Evolutionary conservation across 495 filamentous ascomycete genomes (phyloP), one percentile per base, ranked within the genome.

Genomic region (Lophiotrema nucula): DNA sequence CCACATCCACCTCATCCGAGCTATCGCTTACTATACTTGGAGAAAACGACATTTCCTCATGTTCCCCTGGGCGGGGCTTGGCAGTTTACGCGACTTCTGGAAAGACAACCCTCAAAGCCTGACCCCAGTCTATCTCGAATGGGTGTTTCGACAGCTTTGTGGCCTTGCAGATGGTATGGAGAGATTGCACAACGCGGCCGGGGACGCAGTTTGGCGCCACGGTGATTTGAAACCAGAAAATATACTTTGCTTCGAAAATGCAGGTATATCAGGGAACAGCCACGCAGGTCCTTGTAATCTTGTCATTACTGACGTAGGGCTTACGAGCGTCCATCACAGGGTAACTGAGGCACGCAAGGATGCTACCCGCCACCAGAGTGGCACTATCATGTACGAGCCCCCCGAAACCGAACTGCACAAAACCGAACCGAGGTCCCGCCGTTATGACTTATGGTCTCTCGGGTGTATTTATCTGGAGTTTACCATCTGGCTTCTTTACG

Each of bases 361-460:
- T 10, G 51, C 51, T 2, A 67, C 50, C 18, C 35, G 13, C n/a
- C 51, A 44, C n/a, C 38, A 44, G 10, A 42, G 16, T 4, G 63
- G 66, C 2, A 63, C 62, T 0, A 13, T 26, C 21, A 44, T 47
- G 13, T 72, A 72, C 43, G 62, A 69, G 37, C 53, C 69, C 12
- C 70, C 70, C 4, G 70, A 73, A 65, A 44, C 53, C 43, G 41
- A 42, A 23, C 31, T 52, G 19, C 43, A 47, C 46, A 3, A 50
- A 19, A 35, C 6, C 6, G 25, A 10, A 18, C 24, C 25, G 15
- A 67, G 55, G 41, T 69, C 68, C 4, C 67, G 68, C 3, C 52
- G 33, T 15, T 73, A 70, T 37, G 72, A 74, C 33, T 69, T 74
- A 10, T 75, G 72, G 73, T 70, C 70, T 1, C 65, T 75, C 38